Base-by-base conservation (phyloP, 2,329 filamentous ascomycete species). In the Catunica adiposa region DNA sequence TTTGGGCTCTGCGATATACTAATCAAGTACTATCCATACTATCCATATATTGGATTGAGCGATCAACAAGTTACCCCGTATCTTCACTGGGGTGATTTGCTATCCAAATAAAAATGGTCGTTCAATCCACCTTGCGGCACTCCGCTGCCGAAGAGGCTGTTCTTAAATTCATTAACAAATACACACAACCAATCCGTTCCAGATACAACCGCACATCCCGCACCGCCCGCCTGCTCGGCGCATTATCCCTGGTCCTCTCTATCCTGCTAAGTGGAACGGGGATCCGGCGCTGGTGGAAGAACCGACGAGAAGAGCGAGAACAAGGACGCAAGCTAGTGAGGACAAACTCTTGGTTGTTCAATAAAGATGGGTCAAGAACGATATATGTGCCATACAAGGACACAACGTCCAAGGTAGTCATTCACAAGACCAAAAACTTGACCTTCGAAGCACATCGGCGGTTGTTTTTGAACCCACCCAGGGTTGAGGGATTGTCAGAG, bases 401-500 rank as follows among this genome's bases (percentile, higher is more conserved):
- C 62, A 76, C 82, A 55, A 95, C 89, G 1, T 85, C 89, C 61
- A 94, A 94, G 68, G 90, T 98, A 51, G 84, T 85, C 57, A 96
- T 98, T 60, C 76, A 87, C 65, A 83, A 85, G 4, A 98, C 89
- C 26, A 96, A 96, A 66, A 80, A 82, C 20, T 84, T 90, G 37
- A 98, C 92, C 0, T 98, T 97, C 66, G 90, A 98, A 73, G 94
- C 92, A 4, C 92, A 98, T 70, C 80, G 92, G 29, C 78, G 94
- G 25, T 75, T 98, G 29, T 98, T 98, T 66, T 73, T 98, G 51
- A 92, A 94, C 63, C 89, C 90, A 1, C 89, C 89, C 3, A 77
- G 88, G 59, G 85, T 89, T 11, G 54, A 42, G 23, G 84, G 88
- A 1, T 75, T 92, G 51, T 75, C 77, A 40, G 82, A 89, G 66